These are phyloP conservation scores for Carex scoparia DNA, from an alignment of 176 grass and related monocot species.

Conservation along the genomic window DNA sequence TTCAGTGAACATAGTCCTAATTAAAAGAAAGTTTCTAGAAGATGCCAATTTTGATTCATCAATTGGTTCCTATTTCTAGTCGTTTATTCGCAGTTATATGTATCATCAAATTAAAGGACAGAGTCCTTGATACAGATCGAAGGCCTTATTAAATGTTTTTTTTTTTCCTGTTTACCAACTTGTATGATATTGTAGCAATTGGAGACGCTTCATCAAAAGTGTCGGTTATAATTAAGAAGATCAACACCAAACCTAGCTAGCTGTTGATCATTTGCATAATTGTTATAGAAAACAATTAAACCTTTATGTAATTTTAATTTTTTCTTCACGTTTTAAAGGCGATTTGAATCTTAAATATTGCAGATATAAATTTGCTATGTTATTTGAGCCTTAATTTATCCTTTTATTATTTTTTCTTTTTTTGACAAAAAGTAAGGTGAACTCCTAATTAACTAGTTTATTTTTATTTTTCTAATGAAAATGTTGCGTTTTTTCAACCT, in stretches of 20 bases:
- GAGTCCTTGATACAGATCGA: not conserved
- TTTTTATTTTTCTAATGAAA: not conserved
- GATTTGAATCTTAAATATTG: not conserved
- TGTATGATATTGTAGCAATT: not conserved
- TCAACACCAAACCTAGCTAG: not conserved
- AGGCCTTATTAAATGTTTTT: not conserved
- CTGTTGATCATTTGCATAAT: not conserved
- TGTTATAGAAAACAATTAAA: not conserved
- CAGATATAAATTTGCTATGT: not conserved
- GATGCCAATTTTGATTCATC: slow-evolving; percentile 6
- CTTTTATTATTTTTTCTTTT: not conserved
- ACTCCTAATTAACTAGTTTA: not conserved
- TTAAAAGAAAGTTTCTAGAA: not conserved
- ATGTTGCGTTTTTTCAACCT: not conserved
- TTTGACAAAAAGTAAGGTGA: not conserved
- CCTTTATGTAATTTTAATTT: not conserved
- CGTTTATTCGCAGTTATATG: not conserved
- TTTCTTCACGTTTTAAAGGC: not conserved
- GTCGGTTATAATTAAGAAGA: not conserved
- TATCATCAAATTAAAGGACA: not conserved
- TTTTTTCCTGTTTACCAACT: not conserved
- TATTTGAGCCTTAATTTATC: not conserved
- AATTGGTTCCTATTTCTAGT: slow-evolving; percentile 21
- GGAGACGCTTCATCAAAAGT: not conserved
- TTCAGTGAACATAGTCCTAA: slow-evolving; percentile 4